Base-by-base conservation (phyloP, 305 asterid species). In the Ilex paraguariensis region DNA sequence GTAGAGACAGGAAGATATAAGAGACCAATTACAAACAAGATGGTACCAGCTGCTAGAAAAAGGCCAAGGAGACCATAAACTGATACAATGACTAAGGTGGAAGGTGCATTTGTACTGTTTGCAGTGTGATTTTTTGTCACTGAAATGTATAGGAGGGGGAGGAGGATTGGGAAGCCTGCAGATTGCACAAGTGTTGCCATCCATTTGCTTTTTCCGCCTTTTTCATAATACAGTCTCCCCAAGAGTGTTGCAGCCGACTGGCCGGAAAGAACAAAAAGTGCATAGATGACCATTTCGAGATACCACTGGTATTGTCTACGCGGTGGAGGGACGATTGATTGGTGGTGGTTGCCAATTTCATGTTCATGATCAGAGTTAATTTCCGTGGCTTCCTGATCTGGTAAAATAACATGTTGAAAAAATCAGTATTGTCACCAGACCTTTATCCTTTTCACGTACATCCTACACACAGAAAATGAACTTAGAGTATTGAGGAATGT, bases 1-100 rank as follows among this genome's bases (percentile, higher is more conserved):
- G 96, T 89, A 0, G 95, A 79, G 36, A 84, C 81, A 0, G 96
- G 84, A 17, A 89, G 84, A 56, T 82, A 68, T 3, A 72, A 73
- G 28, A 82, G 62, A 0, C 91, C 96, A 12, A 86, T 59, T 7
- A 93, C 67, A 69, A 82, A 87, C 12, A 84, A 14, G 84, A 84
- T 76, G 62, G 71, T 54, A 59, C 60, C 70, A 7, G 28, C 79
- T 0, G 94, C 96, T 0, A 75, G 31, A 45, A 80, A 70, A 1
- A 79, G 13, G 21, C 94, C 96, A 10, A 80, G 73, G 8, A 50
- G 45, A 5, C 75, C 0, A 63, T 88, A 85, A 33, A 80, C 56
- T 7, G 44, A 16, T 42, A 58, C 63, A 11, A 84, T 80, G 49
- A 32, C 49, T 0, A 36, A 0, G 45, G 70, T 48, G 2, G 67